These are phyloP conservation scores for Exidia glandulosa DNA, from an alignment of 768 basidiomycete genomes.

Conservation along the genomic window DNA sequence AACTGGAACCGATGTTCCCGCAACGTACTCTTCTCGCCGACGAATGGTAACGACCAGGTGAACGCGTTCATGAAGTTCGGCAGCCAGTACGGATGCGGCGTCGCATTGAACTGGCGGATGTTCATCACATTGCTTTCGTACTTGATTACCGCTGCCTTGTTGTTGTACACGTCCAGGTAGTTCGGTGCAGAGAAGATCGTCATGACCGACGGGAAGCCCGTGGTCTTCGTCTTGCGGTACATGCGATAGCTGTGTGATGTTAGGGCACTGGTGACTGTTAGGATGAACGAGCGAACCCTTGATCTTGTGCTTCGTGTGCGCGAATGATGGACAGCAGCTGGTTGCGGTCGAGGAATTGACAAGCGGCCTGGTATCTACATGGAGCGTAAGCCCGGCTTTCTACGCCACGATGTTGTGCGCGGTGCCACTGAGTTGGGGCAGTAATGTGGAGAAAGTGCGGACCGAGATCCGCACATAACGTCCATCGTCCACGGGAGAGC, in stretches of 20 bases:
- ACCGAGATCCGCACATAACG: too few relatives aligned
- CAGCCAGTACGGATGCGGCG: conserved; percentile 91
- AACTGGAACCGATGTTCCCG: not conserved
- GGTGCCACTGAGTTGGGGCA: not conserved
- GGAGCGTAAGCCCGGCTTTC: not conserved
- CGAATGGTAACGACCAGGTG: conserved; percentile 97
- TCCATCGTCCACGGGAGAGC: too few relatives aligned
- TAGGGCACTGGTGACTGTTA: not conserved
- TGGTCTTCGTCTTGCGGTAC: conserved; percentile 98
- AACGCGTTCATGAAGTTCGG: conserved; percentile 99
- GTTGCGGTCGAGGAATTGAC: conserved; percentile 94
- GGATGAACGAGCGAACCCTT: conserved; percentile 63
- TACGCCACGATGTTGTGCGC: too few relatives aligned
- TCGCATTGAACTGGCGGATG: conserved; percentile 91
- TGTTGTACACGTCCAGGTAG: conserved; percentile 97
- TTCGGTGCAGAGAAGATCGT: conserved; percentile 99
- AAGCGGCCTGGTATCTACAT: conserved; percentile 85
- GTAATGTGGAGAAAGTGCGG: too few relatives aligned
- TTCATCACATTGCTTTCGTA: conserved; percentile 99
- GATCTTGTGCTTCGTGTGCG: conserved; percentile 95
- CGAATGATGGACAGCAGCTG: conserved; percentile 93
- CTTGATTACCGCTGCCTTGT: conserved; percentile 97
- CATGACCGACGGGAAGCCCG: conserved; percentile 98
- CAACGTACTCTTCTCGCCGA: conserved; percentile 87
- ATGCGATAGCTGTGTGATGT: conserved; percentile 65